Base-by-base conservation (phyloP, 169 alveolate species). In the Eimeria tenella region DNA sequence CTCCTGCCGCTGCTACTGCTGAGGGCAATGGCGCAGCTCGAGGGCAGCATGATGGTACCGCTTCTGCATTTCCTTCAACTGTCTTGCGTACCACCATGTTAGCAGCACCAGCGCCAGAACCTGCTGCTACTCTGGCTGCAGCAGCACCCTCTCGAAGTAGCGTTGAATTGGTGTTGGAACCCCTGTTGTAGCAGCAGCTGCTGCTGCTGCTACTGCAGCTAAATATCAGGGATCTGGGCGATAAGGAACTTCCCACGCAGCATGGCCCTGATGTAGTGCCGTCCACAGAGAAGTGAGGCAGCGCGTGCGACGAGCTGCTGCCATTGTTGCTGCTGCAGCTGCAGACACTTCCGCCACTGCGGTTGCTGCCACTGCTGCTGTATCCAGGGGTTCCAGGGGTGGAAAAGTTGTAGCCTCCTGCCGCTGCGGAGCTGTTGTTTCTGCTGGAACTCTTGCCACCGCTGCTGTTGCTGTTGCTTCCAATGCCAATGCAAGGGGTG, bases 391-490 rank as follows among this genome's bases (percentile, higher is more conserved):
- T 74, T 1, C 63, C 84, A 60, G n/a, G 84, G 15, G 63, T 49
- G 5, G 84, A 50, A 50, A 6, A 13, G 15, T 74, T 74, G 60
- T 17, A 5, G 31, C 84, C 84, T 19, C 7, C 84, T 49, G 84
- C 42, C 42, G 8, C 42, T 17, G 49, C 63, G 5, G 84, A 74
- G 4, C 19, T 50, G 49, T 17, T 50, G 84, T 42, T 8, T 25
- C 84, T 49, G 4, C 19, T 50, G 49, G 7, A 19, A 60, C 63
- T 8, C 49, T 60, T 49, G 63, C 17, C 31, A 0, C 49, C 62
- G 42, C 19, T 74, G 84, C 84, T 74, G 63, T 31, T 74, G 58
- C 62, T 42, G 84, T 31, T 74, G 84, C 84, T 74, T 13, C 84
- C 63, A 10, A 42, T 21, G 0, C 63, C 63, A 49, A 60, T 74